These are phyloP conservation scores for Fragosphaeria purpurea DNA, from an alignment of 2,329 filamentous ascomycete genomes.

Conservation along the genomic window DNA sequence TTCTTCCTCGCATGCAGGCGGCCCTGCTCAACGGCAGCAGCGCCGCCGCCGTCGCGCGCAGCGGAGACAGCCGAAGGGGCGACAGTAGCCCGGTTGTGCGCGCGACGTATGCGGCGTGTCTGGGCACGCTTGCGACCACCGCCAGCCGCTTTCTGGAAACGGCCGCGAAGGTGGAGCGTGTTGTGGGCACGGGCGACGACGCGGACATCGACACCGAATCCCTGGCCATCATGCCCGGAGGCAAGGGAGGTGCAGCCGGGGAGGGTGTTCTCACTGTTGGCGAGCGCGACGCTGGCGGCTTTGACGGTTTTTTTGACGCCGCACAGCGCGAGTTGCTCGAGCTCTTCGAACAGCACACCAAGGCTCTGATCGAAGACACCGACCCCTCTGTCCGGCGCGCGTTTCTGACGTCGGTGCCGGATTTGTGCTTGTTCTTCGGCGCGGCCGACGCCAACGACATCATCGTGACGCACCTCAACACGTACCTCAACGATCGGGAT, in stretches of 20 bases:
- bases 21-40: conserved; percentile 39
- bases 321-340: conserved; percentile 74
- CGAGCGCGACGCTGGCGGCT: conserved; percentile 20
- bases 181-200: conserved; percentile 5
- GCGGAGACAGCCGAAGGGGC: background rate
- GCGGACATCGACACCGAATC: background rate
- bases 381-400: conserved; percentile 81
- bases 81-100: conserved; percentile 52
- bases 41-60: background rate
- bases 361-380: conserved; percentile 75
- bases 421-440: conserved; percentile 90
- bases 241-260: background rate
- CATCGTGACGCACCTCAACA: conserved; percentile 91
- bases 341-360: conserved; percentile 80
- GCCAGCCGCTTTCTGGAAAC: conserved; percentile 72
- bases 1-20: conserved; percentile 52
- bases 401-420: conserved; percentile 83
- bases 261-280: background rate
- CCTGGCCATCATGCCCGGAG: conserved; percentile 28
- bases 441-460: conserved; percentile 89
- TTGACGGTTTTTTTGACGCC: conserved; percentile 78
- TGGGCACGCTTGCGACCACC: conserved; percentile 79
- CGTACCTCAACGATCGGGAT: conserved; percentile 90
- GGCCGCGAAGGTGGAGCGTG: conserved; percentile 30
- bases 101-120: conserved; percentile 84